A percentile compares a stretch with the other conserved stretches of the same genome.
Conservation (phyloP, 2,329 filamentous ascomycete genomes). For the Daldinia sp. region DNA sequence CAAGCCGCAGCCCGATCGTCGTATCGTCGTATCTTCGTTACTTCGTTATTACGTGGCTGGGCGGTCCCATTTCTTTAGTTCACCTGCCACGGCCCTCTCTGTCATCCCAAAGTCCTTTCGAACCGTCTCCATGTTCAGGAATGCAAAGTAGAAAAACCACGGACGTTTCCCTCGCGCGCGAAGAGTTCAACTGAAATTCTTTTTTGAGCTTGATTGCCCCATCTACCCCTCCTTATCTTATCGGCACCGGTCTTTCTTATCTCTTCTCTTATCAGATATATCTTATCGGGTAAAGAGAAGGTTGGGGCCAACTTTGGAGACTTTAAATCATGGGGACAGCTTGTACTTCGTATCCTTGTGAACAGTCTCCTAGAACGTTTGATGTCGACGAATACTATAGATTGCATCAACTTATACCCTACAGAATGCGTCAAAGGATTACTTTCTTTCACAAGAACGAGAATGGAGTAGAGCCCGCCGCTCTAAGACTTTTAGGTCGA, state of each 20-base stretch:
- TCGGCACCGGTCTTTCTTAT: conserved; percentile 1
- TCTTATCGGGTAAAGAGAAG: background rate
- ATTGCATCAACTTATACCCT: conserved; percentile 24
- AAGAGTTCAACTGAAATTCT: background rate
- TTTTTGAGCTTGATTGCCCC: background rate
- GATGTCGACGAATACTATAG: conserved; percentile 28
- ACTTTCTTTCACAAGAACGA: conserved; percentile 79
- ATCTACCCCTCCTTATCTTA: conserved; percentile 12
- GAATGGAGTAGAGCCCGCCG: conserved; percentile 68
- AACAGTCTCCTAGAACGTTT: conserved; percentile 30
- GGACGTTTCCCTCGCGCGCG: background rate
- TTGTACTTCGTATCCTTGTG: conserved; percentile 21
- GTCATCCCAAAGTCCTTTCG: too few relatives aligned
- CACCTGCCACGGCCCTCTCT: background rate
- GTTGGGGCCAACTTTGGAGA: background rate
- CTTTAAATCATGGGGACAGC: background rate
- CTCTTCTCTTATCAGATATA: background rate
- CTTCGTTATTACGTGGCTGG: conserved; percentile 17
- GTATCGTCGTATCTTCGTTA: background rate
- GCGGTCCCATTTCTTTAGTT: background rate
- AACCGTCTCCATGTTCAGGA: background rate
- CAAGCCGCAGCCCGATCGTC: conserved; percentile 17
- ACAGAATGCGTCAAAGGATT: conserved; percentile 76
- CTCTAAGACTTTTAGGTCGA: conserved; percentile 64
- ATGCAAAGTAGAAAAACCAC: conserved; percentile 9